These are phyloP conservation scores for Candida morakotiae DNA, from an alignment of 805 yeast genomes.

Conservation along the genomic window DNA sequence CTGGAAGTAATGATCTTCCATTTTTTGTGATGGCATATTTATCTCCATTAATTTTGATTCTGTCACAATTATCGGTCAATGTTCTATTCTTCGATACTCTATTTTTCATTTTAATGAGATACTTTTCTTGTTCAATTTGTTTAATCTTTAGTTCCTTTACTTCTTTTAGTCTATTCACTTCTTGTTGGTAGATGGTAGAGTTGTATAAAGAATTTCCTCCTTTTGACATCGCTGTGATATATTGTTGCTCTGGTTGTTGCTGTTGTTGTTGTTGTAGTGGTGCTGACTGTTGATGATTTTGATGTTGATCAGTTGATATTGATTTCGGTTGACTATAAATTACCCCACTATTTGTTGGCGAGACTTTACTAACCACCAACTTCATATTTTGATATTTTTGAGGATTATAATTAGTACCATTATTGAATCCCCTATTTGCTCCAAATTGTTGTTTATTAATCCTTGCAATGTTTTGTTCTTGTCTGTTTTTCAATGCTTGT, in stretches of 20 bases:
- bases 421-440: background rate
- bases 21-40: constrained; percentile 38
- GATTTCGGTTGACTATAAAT: background rate
- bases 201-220: constrained; percentile 39
- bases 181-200: constrained; percentile 20
- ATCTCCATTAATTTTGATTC: constrained; percentile 38
- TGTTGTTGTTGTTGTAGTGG: background rate
- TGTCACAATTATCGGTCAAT: constrained; percentile 42
- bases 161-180: constrained; percentile 16
- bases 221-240: constrained; percentile 25
- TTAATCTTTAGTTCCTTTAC: constrained; percentile 6
- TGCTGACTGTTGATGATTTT: background rate
- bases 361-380: constrained; percentile 20
- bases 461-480: constrained; percentile 4
- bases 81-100: constrained; percentile 26
- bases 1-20: constrained; percentile 39
- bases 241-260: constrained; percentile 2
- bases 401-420: background rate
- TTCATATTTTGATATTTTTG: constrained; percentile 23
- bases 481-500: constrained; percentile 8
- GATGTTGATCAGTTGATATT: background rate
- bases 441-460: constrained; percentile 1
- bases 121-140: constrained; percentile 15
- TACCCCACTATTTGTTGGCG: background rate
- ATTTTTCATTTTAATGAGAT: constrained; percentile 13